Evolutionary conservation across 2,329 filamentous ascomycete species (phyloP).

Genomic region (Cordyceps tenuipes): DNA sequence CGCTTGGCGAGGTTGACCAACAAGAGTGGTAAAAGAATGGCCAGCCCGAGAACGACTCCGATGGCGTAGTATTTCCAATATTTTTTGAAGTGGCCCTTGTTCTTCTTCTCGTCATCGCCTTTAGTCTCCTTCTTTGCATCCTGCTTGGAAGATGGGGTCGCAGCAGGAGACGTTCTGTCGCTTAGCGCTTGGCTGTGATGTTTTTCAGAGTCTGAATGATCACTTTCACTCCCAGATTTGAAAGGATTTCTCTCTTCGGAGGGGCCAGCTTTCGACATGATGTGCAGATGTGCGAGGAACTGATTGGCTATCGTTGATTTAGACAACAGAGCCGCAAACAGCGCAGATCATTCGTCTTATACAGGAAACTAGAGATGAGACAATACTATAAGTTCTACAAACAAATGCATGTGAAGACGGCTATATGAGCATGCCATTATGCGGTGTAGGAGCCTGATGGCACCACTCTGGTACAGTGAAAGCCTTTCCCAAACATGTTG

Average conservation of each 20-base stretch:
- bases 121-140: not conserved
- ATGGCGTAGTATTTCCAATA: not conserved
- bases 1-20: conserved; percentile 7
- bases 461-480: not conserved
- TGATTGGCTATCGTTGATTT: not conserved
- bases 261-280: not conserved
- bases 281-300: not conserved
- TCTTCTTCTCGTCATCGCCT: not conserved
- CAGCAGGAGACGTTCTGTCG: not conserved
- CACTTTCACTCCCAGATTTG: not conserved
- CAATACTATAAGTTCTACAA: not conserved
- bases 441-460: not conserved
- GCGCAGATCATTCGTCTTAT: not conserved
- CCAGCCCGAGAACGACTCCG: not conserved
- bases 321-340: not conserved
- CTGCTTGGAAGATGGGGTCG: not conserved
- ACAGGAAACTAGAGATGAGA: not conserved
- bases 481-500: not conserved
- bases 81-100: not conserved
- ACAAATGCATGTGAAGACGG: not conserved
- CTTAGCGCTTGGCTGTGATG: not conserved
- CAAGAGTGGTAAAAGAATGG: not conserved
- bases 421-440: not conserved
- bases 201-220: not conserved
- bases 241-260: not conserved